phyloP scores from a whole-genome alignment of 108 stramenopile genomes.

The Nannochloropsis salina region DNA sequence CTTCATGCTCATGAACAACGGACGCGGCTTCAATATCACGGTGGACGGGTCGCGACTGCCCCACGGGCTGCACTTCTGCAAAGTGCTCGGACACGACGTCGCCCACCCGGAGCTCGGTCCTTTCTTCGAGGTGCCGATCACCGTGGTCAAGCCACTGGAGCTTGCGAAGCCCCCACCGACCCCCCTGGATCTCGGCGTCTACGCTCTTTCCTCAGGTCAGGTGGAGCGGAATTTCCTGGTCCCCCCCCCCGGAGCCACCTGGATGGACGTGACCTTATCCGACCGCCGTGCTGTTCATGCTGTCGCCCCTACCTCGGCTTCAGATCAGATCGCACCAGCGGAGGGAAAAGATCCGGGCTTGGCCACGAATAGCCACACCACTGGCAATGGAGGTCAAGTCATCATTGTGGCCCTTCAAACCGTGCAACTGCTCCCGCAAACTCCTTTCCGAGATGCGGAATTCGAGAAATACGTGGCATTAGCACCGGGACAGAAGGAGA shows the following conservation, averaged over 20 bases:
- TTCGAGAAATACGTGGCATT: conserved; percentile 53
- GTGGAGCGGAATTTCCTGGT: conserved; percentile 59
- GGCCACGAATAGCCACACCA: not conserved
- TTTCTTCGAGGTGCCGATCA: conserved; percentile 66
- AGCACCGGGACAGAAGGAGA: conserved; percentile 54
- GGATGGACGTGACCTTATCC: conserved; percentile 59
- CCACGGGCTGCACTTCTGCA: conserved; percentile 66
- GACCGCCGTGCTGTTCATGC: conserved; percentile 18
- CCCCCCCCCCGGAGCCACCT: conserved; percentile 60
- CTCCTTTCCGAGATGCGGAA: conserved; percentile 48
- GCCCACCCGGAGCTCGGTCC: conserved; percentile 50
- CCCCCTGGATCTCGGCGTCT: not conserved
- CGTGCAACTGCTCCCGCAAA: conserved; percentile 65
- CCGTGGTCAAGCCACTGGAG: conserved; percentile 45
- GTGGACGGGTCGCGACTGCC: conserved; percentile 63
- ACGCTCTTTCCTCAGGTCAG: conserved; percentile 35
- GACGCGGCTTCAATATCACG: conserved; percentile 59
- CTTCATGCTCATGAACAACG: conserved; percentile 27
- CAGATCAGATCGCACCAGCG: not conserved
- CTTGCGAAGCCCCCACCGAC: not conserved
- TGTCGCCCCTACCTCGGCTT: conserved; percentile 2
- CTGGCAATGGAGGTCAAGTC: not conserved
- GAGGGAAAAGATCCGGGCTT: not conserved
- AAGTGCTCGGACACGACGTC: conserved; percentile 54
- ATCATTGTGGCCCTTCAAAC: conserved; percentile 59